These are phyloP conservation scores for Avena insularis DNA, from an alignment of 176 grass and related monocot genomes.

Conservation along the genomic window DNA sequence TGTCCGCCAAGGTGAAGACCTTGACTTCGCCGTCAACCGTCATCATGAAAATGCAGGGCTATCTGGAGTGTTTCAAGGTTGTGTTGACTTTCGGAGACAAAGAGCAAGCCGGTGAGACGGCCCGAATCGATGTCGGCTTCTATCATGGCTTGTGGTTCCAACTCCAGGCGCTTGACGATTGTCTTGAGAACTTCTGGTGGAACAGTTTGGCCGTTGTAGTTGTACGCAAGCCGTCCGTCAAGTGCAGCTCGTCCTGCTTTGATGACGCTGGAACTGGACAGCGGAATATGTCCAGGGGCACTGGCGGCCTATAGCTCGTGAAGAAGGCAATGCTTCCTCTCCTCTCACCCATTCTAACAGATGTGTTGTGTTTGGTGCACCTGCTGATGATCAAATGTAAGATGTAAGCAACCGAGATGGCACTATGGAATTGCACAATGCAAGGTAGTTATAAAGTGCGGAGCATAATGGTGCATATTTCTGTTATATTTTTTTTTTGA, in stretches of 20 bases:
- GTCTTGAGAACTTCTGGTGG: background rate
- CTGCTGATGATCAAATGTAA: background rate
- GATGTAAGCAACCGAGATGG: background rate
- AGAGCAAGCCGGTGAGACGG: constrained; percentile 27
- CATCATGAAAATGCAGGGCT: constrained; percentile 18
- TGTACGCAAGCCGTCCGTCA: constrained; percentile 46
- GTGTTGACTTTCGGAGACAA: constrained; percentile 48
- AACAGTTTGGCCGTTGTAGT: constrained; percentile 34
- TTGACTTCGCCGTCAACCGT: background rate
- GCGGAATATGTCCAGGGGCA: constrained; percentile 43
- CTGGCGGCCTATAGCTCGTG: constrained; percentile 33
- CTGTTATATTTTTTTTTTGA: no score
- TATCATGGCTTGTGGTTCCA: background rate
- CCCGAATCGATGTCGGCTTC: constrained; percentile 6
- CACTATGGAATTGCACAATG: background rate
- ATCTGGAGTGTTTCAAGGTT: constrained; percentile 48
- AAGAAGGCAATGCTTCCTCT: constrained; percentile 54
- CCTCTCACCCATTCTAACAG: constrained; percentile 17
- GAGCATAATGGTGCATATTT: background rate
- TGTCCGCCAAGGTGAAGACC: constrained; percentile 37
- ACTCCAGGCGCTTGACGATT: background rate
- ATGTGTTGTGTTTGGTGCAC: background rate
- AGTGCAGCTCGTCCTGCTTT: constrained; percentile 5
- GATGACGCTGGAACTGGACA: background rate
- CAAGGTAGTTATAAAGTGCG: background rate